Evolutionary conservation across 352 stramenopile genomes (phyloP).

Genomic region (Pythium brachiatum): DNA sequence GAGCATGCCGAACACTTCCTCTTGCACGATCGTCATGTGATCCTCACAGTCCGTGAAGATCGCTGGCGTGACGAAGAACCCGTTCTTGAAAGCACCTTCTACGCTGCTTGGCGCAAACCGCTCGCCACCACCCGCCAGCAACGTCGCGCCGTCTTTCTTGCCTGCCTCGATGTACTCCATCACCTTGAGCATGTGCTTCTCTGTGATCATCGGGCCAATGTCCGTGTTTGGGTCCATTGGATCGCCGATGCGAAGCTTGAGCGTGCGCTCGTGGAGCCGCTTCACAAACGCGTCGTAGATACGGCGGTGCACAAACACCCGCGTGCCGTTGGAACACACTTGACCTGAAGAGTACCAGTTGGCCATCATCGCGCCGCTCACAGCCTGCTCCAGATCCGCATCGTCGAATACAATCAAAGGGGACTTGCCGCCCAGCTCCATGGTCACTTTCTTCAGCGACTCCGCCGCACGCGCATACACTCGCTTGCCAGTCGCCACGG

Average conservation of each 20-base stretch:
- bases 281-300: slow-evolving; percentile 84
- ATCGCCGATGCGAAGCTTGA: slow-evolving; percentile 77
- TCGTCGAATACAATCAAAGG: slow-evolving; percentile 88
- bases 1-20: slow-evolving; percentile 87
- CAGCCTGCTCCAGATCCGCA: slow-evolving; percentile 76
- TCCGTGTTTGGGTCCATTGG: slow-evolving; percentile 75
- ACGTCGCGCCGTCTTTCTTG: slow-evolving; percentile 51
- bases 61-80: slow-evolving; percentile 88
- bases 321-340: slow-evolving; percentile 89
- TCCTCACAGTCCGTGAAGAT: slow-evolving; percentile 89
- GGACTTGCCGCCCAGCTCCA: slow-evolving; percentile 90
- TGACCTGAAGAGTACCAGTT: slow-evolving; percentile 89
- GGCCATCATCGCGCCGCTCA: slow-evolving; percentile 78
- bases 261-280: slow-evolving; percentile 74
- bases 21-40: slow-evolving; percentile 85
- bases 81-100: slow-evolving; percentile 42
- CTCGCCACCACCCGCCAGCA: slow-evolving; percentile 55
- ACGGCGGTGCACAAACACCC: slow-evolving; percentile 85
- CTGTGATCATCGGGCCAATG: slow-evolving; percentile 87
- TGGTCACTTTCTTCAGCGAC: slow-evolving; percentile 85
- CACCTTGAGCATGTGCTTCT: slow-evolving; percentile 78
- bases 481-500: slow-evolving; percentile 55
- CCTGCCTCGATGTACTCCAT: slow-evolving; percentile 64
- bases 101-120: slow-evolving; percentile 39
- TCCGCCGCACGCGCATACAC: slow-evolving; percentile 71